Conservation (phyloP, 306 rosid genomes). For the Vigna unguiculata region DNA sequence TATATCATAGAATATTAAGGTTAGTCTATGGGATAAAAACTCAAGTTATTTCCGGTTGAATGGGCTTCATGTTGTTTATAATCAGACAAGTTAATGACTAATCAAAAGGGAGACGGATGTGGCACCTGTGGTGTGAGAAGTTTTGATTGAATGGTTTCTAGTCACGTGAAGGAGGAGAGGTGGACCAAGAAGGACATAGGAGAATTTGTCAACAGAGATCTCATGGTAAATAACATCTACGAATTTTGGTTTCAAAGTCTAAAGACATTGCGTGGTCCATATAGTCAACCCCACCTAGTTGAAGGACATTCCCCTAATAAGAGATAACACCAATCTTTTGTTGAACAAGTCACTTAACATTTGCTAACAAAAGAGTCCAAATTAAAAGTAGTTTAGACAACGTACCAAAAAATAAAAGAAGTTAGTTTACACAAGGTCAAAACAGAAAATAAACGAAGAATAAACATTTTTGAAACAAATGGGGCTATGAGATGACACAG, state of each 20-base stretch:
- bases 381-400: background rate
- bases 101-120: constrained; percentile 6
- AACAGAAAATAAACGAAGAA: constrained; percentile 5
- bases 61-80: constrained; percentile 6
- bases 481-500: background rate
- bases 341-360: constrained; percentile 21
- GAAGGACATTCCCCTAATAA: background rate
- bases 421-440: constrained; percentile 2
- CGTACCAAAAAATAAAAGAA: background rate
- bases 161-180: background rate
- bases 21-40: background rate
- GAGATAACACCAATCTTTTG: background rate
- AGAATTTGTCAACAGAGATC: background rate
- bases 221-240: background rate
- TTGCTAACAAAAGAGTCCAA: constrained; percentile 31
- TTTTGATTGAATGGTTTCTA: background rate
- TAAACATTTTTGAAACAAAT: constrained; percentile 1
- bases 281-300: background rate
- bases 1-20: constrained; percentile 16
- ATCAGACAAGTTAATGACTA: background rate
- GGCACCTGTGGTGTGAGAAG: background rate
- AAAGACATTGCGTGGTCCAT: background rate
- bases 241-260: background rate
- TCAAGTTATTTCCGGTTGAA: background rate
- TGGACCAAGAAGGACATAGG: background rate